Evolutionary conservation across 345 rosid species (phyloP), one percentile per base, ranked within the genome.

Genomic region (thale cress (Arabidopsis thaliana)): DNA sequence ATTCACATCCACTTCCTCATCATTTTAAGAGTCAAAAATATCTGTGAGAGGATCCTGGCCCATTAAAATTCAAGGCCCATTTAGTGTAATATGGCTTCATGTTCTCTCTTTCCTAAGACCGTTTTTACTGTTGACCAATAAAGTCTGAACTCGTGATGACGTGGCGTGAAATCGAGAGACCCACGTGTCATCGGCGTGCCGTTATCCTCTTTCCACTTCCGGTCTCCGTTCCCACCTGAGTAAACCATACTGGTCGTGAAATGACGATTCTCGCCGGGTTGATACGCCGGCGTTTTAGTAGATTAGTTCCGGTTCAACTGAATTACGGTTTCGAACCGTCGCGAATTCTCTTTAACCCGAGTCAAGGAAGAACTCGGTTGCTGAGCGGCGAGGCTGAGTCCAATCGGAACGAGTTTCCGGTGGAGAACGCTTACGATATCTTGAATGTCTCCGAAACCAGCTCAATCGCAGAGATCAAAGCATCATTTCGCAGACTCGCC

Each of bases 391-490:
- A 85, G 57, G 69, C 87, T 55, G 88, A 82, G 34, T 78, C 93
- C 52, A 48, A 71, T 78, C 83, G 72, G 79, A 1, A 82, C 16
- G 93, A 90, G 34, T 90, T 88, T 48, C 83, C 83, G 20, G 87
- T 78, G 12, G 85, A 76, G 32, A 91, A 84, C 79, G 98, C 98
- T 0, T 91, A 94, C 83, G 82, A 78, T 50, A 84, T 94, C 73
- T 85, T 94, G 51, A 89, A 86, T 32, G 87, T 90, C 64, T 65
- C 91, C 22, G 89, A 84, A 78, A 68, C 84, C 60, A 78, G 97
- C 74, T 90, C 97, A 11, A 86, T 86, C 75, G 66, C 88, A 13
- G 96, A 94, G 72, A 94, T 94, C 81, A 94, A 94, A 59, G 88
- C 91, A 8, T 94, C 97, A 50, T 91, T 94, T 83, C 89, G 83